Evolutionary conservation across 306 rosid genomes (phyloP).

Genomic region (Inga oerstediana): DNA sequence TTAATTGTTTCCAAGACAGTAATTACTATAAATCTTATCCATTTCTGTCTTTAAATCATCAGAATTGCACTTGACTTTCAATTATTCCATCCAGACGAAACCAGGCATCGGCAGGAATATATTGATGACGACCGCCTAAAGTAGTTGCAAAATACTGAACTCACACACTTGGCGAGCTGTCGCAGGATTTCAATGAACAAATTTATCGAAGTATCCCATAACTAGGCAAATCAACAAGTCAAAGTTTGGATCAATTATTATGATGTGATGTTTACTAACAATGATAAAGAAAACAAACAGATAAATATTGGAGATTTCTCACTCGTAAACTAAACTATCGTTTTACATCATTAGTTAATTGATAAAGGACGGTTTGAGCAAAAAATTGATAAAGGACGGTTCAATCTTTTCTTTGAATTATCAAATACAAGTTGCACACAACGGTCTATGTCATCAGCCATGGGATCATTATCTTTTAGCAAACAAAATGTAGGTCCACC

Average conservation of each 20-base stretch:
- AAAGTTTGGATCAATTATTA: not conserved
- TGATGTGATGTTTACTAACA: not conserved
- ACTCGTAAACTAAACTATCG: not conserved
- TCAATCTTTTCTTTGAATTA: not conserved
- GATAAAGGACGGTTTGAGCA: not conserved
- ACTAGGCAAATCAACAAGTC: not conserved
- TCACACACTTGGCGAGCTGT: not conserved
- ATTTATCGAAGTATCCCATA: not conserved
- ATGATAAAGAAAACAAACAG: not conserved
- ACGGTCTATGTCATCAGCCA: slow-evolving; percentile 15
- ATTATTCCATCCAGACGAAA: not conserved
- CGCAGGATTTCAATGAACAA: not conserved
- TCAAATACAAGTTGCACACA: slow-evolving; percentile 18
- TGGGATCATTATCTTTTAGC: slow-evolving; percentile 3
- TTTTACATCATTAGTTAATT: not conserved
- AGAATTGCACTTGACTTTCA: not conserved
- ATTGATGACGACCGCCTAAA: slow-evolving; percentile 11
- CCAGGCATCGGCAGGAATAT: not conserved
- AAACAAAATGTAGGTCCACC: not conserved
- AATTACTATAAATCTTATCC: not conserved
- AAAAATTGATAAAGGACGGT: not conserved
- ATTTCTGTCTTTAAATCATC: not conserved
- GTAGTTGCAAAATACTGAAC: slow-evolving; percentile 10
- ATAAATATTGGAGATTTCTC: not conserved
- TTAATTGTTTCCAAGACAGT: not conserved